A percentile compares a stretch with the other conserved stretches of the same genome.
Conservation (phyloP, 2,329 filamentous ascomycete genomes). For the Monosporascus sp. region DNA sequence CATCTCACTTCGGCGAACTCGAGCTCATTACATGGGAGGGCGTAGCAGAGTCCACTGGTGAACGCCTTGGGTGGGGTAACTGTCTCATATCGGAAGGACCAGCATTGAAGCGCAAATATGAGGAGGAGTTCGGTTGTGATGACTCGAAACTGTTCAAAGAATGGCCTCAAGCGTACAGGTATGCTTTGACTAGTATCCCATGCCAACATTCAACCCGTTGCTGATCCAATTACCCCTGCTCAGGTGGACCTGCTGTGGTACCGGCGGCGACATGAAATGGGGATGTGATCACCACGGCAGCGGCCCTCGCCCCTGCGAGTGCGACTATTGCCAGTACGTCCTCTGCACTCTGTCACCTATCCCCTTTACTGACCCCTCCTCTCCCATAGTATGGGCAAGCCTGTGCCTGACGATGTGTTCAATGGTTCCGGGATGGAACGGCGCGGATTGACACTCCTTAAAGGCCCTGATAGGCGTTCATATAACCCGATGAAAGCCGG, state of each 20-base stretch:
- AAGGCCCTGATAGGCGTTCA: conserved; percentile 1
- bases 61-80: conserved; percentile 2
- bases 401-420: conserved; percentile 1
- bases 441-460: background rate
- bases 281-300: conserved; percentile 6
- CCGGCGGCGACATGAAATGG: background rate
- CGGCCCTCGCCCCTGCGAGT: conserved; percentile 2
- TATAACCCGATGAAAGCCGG: background rate
- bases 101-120: conserved; percentile 1
- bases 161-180: conserved; percentile 1
- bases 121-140: conserved; percentile 1
- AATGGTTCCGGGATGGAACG: background rate
- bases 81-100: background rate
- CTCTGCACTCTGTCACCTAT: too few relatives aligned
- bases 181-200: background rate
- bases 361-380: too few relatives aligned
- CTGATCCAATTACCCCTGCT: too few relatives aligned
- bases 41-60: background rate
- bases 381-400: background rate
- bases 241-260: conserved; percentile 7
- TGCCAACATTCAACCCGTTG: too few relatives aligned
- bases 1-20: conserved; percentile 4
- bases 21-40: conserved; percentile 7
- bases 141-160: conserved; percentile 1
- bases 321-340: conserved; percentile 2